Evolutionary conservation across 1,284 basidiomycete species (phyloP).

Genomic region (Testicularia cyperi): DNA sequence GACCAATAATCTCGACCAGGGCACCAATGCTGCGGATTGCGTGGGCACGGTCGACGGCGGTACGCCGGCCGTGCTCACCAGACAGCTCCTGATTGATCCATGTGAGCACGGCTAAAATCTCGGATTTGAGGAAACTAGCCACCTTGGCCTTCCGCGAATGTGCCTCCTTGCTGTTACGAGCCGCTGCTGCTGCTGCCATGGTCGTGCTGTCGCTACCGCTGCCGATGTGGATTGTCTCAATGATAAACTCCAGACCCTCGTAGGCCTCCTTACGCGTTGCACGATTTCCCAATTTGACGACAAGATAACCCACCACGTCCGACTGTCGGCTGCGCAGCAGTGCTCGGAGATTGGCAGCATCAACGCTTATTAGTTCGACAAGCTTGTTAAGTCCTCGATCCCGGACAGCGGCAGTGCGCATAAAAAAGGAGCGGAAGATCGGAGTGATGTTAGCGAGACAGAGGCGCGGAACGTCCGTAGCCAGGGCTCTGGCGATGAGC

Average conservation of each 20-base stretch:
- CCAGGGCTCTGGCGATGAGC: constrained; percentile 45
- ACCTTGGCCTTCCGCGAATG: constrained; percentile 19
- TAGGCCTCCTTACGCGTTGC: constrained; percentile 36
- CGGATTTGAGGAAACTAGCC: constrained; percentile 40
- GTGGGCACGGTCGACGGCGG: constrained; percentile 41
- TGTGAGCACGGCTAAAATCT: constrained; percentile 54
- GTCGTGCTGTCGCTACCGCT: too few species aligned
- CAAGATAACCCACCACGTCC: constrained; percentile 55
- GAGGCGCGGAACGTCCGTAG: constrained; percentile 39
- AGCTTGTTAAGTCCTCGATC: constrained; percentile 34
- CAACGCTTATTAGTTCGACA: constrained; percentile 36
- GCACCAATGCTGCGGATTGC: constrained; percentile 71
- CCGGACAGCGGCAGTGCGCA: constrained; percentile 26
- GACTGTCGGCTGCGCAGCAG: constrained; percentile 48
- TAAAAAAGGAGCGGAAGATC: constrained; percentile 51
- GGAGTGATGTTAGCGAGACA: constrained; percentile 50
- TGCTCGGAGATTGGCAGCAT: constrained; percentile 34
- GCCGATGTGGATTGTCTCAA: constrained; percentile 33
- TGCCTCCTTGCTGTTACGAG: constrained; percentile 13
- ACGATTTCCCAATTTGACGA: constrained; percentile 48
- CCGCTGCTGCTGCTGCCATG: too few species aligned
- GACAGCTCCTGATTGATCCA: constrained; percentile 57
- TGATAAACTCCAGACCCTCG: constrained; percentile 47
- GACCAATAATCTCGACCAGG: constrained; percentile 73
- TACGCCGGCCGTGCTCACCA: constrained; percentile 48